These are phyloP conservation scores for Cladophialophora chaetospira DNA, from an alignment of 2,329 filamentous ascomycete species.

Conservation along the genomic window DNA sequence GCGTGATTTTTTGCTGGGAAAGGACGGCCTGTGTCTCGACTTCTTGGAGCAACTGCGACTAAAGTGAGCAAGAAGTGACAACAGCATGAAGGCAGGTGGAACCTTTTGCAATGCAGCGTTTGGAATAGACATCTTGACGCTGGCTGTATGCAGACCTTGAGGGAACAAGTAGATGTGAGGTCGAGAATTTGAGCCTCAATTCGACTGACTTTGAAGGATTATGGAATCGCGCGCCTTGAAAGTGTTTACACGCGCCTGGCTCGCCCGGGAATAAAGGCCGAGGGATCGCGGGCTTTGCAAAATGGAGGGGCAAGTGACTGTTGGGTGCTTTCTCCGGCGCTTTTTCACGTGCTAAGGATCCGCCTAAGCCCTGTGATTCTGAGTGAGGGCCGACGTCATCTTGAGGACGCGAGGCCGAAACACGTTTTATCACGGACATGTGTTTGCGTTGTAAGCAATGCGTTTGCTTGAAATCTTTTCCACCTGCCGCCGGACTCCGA, in stretches of 20 bases:
- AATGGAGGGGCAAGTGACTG: background rate
- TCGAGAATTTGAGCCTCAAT: slow-evolving; percentile 10
- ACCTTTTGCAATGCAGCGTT: slow-evolving; percentile 96
- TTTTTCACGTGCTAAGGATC: slow-evolving; percentile 5
- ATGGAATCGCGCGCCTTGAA: background rate
- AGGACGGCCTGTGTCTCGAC: slow-evolving; percentile 87
- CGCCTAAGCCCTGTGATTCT: background rate
- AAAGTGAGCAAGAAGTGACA: slow-evolving; percentile 21
- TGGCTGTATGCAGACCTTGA: background rate
- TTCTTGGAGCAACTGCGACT: slow-evolving; percentile 76
- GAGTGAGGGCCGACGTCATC: slow-evolving; percentile 8
- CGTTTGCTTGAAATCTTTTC: slow-evolving; percentile 1
- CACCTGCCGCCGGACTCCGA: slow-evolving; percentile 6
- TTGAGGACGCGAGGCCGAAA: background rate
- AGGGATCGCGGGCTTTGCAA: background rate
- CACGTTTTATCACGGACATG: background rate
- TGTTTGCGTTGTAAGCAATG: slow-evolving; percentile 6
- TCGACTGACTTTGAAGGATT: background rate
- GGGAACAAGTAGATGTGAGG: background rate
- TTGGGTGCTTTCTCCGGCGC: too few relatives aligned
- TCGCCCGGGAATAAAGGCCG: background rate
- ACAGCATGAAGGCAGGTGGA: background rate
- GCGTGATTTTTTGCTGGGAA: slow-evolving; percentile 87
- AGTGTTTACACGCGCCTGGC: background rate
- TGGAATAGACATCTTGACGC: slow-evolving; percentile 80